A percentile compares a stretch with the other conserved stretches of the same genome.
phyloP scores from a whole-genome alignment of 1,284 basidiomycete genomes.

The Neolentinus lepideus region DNA sequence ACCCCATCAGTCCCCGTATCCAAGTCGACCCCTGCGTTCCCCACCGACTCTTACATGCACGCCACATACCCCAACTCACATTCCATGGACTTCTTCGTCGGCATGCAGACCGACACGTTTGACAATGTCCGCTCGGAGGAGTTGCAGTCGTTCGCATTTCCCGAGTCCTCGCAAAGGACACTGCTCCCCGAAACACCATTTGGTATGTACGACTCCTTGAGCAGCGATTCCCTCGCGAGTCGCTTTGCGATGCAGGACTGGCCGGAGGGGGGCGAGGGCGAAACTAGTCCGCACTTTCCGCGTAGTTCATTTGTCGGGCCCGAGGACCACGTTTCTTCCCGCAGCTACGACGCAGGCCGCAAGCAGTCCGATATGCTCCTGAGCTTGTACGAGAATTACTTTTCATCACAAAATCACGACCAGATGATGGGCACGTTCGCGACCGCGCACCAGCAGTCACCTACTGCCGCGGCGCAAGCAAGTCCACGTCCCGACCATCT shows the following conservation, averaged over 20 bases:
- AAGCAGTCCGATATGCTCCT: background rate
- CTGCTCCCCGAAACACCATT: background rate
- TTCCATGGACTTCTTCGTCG: background rate
- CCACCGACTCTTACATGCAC: background rate
- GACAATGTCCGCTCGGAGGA: background rate
- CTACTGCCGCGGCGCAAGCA: background rate
- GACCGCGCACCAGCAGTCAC: background rate
- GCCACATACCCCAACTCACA: background rate
- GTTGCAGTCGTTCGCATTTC: background rate
- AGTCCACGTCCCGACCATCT: background rate
- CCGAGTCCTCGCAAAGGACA: slow-evolving; percentile 1
- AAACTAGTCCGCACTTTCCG: background rate
- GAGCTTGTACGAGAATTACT: background rate
- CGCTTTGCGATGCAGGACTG: background rate
- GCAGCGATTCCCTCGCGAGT: background rate
- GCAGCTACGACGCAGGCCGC: too few relatives aligned
- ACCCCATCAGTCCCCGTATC: background rate
- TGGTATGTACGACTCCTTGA: background rate
- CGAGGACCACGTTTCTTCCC: too few relatives aligned
- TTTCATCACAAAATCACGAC: background rate
- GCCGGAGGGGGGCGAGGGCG: background rate
- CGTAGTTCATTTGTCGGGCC: background rate
- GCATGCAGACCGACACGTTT: background rate
- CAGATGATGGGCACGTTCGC: background rate
- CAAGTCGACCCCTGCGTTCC: background rate